Percentiles rank a stretch among this genome's conserved stretches.
Conservation (phyloP, 164 flowering plant species). For the Annona cherimola region DNA sequence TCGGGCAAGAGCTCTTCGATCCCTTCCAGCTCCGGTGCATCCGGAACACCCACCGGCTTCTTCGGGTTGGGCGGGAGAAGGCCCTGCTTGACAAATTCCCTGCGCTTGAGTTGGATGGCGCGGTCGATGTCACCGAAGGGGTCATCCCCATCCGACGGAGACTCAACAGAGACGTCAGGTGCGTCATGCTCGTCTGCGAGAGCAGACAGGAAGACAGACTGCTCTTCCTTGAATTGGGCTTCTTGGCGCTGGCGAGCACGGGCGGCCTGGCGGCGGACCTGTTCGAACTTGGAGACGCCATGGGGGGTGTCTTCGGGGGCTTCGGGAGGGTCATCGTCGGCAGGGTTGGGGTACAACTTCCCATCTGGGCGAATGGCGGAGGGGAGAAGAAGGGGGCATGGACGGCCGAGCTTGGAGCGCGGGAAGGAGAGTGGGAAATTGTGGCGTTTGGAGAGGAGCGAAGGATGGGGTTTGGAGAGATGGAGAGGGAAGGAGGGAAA, state of each 20-base stretch:
- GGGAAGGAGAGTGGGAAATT: conserved; percentile 3
- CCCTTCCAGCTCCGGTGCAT: conserved; percentile 14
- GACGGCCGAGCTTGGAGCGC: conserved; percentile 7
- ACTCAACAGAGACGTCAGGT: conserved; percentile 26
- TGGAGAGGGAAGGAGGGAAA: conserved; percentile 9
- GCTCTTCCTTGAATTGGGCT: conserved; percentile 62
- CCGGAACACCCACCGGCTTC: conserved; percentile 18
- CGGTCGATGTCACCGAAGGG: conserved; percentile 76
- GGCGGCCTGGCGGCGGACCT: conserved; percentile 68
- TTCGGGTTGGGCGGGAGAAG: conserved; percentile 57
- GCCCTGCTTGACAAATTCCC: conserved; percentile 83
- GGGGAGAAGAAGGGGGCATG: conserved; percentile 2
- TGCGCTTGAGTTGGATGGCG: conserved; percentile 70
- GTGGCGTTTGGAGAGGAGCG: conserved; percentile 17
- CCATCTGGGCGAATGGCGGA: conserved; percentile 54
- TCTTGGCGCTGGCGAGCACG: conserved; percentile 65
- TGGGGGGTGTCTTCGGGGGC: conserved; percentile 78
- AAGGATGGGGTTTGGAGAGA: conserved; percentile 1
- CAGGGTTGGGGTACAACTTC: conserved; percentile 57
- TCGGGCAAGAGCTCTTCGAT: conserved; percentile 64
- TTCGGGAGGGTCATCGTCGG: conserved; percentile 91
- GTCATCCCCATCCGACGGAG: conserved; percentile 40
- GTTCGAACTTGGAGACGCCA: conserved; percentile 73
- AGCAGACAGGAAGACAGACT: conserved; percentile 63
- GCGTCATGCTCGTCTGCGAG: conserved; percentile 63